Evolutionary conservation across 1,284 basidiomycete genomes (phyloP).

Genomic region (Cutaneotrichosporon cutaneum): DNA sequence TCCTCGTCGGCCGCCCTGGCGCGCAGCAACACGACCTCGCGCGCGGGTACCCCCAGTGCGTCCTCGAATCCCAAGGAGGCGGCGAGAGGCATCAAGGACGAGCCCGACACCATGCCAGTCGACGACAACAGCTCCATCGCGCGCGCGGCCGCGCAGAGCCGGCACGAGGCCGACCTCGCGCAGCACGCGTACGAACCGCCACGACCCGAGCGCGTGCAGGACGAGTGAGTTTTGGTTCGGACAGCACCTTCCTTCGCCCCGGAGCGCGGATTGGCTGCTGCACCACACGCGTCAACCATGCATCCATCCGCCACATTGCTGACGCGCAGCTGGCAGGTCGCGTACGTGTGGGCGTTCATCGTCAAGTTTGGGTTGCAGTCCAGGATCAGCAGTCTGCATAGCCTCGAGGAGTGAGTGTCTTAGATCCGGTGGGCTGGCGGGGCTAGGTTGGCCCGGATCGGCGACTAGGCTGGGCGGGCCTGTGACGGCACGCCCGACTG

Average conservation of each 20-base stretch:
- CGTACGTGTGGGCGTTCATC: constrained; percentile 50
- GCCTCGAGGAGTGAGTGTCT: constrained; percentile 43
- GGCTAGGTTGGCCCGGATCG: neutral
- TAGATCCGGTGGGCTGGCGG: neutral
- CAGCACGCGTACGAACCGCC: constrained; percentile 32
- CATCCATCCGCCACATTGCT: constrained; percentile 2
- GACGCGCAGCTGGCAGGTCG: constrained; percentile 47
- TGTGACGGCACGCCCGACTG: constrained; percentile 11
- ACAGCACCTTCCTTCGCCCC: too few species aligned
- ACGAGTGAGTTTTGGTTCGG: constrained; percentile 39
- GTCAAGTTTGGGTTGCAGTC: constrained; percentile 41
- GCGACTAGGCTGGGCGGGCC: neutral
- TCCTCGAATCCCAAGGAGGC: neutral
- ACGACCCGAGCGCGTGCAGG: constrained; percentile 27
- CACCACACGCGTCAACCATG: neutral
- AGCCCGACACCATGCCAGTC: neutral
- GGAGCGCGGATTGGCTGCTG: neutral
- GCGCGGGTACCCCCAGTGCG: neutral
- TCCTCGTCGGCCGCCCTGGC: neutral
- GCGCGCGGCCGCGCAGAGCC: constrained; percentile 6
- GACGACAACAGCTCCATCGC: neutral
- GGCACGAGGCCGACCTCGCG: constrained; percentile 34
- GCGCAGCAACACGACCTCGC: neutral
- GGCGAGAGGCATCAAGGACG: neutral
- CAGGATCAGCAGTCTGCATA: constrained; percentile 38